These are phyloP conservation scores for Cladosporium oxysporum DNA, from an alignment of 2,329 filamentous ascomycete genomes.

Conservation along the genomic window DNA sequence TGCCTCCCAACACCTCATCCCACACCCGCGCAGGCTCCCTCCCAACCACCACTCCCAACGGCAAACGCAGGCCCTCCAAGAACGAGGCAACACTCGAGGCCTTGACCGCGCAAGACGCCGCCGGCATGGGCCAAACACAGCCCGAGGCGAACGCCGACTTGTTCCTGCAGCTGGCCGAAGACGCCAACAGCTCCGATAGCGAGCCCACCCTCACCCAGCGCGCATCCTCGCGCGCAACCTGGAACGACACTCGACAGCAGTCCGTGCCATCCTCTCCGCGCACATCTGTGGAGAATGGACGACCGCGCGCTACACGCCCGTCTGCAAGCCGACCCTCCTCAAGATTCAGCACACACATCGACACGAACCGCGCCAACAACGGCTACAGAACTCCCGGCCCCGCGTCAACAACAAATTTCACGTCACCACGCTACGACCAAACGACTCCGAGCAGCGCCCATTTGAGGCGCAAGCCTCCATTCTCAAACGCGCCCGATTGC, in stretches of 20 bases:
- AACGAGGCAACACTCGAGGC: conserved; percentile 14
- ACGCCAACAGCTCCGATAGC: conserved; percentile 23
- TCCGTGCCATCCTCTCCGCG: conserved; percentile 16
- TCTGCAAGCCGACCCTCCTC: conserved; percentile 25
- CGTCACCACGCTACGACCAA: conserved; percentile 27
- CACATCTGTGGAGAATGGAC: conserved; percentile 20
- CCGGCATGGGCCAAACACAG: conserved; percentile 6
- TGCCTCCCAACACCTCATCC: conserved; percentile 5
- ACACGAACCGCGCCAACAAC: conserved; percentile 26
- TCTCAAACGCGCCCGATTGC: conserved; percentile 25
- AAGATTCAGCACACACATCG: conserved; percentile 26
- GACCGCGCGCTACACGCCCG: conserved; percentile 28
- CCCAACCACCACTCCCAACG: conserved; percentile 3
- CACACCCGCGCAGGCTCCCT: conserved; percentile 8
- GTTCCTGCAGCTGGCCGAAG: conserved; percentile 34
- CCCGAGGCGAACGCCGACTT: conserved; percentile 29
- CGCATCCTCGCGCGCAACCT: conserved; percentile 58
- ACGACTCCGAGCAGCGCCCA: conserved; percentile 27
- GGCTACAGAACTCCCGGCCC: conserved; percentile 23
- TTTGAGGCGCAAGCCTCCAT: conserved; percentile 27
- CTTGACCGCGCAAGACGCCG: conserved; percentile 11
- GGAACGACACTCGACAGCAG: conserved; percentile 43
- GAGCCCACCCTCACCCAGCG: conserved; percentile 14
- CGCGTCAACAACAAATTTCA: conserved; percentile 21
- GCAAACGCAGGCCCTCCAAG: neutral